These are phyloP conservation scores for Oryza meyeriana DNA, from an alignment of 176 grass and related monocot genomes.

Conservation along the genomic window DNA sequence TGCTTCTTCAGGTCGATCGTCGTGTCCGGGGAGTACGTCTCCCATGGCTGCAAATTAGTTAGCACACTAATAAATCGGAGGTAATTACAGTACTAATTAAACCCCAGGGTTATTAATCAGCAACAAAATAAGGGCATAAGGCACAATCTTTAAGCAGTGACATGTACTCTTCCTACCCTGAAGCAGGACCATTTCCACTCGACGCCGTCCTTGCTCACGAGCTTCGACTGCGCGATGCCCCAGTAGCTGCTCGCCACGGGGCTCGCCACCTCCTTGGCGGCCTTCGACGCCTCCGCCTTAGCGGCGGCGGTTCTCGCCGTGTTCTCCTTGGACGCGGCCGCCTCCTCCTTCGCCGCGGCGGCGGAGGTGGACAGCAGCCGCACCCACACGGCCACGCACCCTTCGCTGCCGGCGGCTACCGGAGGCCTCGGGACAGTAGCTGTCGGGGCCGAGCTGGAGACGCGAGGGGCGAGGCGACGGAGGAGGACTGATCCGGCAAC, in stretches of 20 bases:
- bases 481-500: slow-evolving; percentile 45
- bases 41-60: slow-evolving; percentile 58
- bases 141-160: too few relatives aligned
- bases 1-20: slow-evolving; percentile 60
- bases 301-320: slow-evolving; percentile 12
- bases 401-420: slow-evolving; percentile 8
- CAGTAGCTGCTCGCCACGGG: too few relatives aligned
- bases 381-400: slow-evolving; percentile 18
- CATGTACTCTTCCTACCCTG: slow-evolving; percentile 24
- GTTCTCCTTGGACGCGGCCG: slow-evolving; percentile 34
- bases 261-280: too few relatives aligned
- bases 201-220: too few relatives aligned
- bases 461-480: slow-evolving; percentile 39
- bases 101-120: not conserved
- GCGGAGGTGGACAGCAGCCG: slow-evolving; percentile 45
- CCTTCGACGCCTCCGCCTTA: not conserved
- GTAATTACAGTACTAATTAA: not conserved
- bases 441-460: slow-evolving; percentile 19
- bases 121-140: not conserved
- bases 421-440: not conserved
- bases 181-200: slow-evolving; percentile 67
- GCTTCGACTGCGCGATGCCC: too few relatives aligned
- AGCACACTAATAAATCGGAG: not conserved
- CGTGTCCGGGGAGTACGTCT: slow-evolving; percentile 47
- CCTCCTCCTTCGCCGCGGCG: slow-evolving; percentile 36